phyloP scores from a whole-genome alignment of 768 basidiomycete genomes.

The Amanita phalloides region DNA sequence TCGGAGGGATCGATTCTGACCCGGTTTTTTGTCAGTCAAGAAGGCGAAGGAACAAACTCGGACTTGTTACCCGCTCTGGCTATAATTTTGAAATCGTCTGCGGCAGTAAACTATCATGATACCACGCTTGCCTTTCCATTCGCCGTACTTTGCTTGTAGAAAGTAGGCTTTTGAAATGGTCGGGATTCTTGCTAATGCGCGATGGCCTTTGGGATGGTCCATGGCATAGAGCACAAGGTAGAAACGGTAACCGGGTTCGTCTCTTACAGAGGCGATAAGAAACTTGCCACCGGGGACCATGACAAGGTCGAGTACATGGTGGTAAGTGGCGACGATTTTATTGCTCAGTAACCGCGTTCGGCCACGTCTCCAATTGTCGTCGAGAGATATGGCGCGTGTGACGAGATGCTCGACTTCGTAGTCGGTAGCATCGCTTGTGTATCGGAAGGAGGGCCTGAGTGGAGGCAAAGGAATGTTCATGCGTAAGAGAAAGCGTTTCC shows the following conservation, averaged over 20 bases:
- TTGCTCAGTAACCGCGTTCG: constrained; percentile 23
- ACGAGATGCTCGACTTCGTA: constrained; percentile 49
- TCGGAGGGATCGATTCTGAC: constrained; percentile 26
- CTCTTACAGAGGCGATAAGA: constrained; percentile 48
- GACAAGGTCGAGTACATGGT: constrained; percentile 38
- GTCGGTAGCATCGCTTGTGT: constrained; percentile 24
- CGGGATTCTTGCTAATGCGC: constrained; percentile 35
- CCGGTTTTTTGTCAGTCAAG: background rate
- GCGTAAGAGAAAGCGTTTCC: constrained; percentile 51
- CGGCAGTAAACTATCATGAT: constrained; percentile 47
- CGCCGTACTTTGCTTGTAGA: constrained; percentile 52
- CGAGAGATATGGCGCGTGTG: constrained; percentile 45
- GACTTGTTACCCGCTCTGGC: constrained; percentile 1
- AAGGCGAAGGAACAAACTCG: background rate
- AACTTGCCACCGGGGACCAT: constrained; percentile 61
- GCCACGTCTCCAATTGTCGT: constrained; percentile 44
- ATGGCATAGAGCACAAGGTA: constrained; percentile 43
- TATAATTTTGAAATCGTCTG: constrained; percentile 20
- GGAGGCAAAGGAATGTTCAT: constrained; percentile 50
- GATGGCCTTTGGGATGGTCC: constrained; percentile 39
- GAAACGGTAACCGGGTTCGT: constrained; percentile 31
- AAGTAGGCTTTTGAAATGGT: constrained; percentile 43
- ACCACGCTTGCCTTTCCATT: constrained; percentile 28
- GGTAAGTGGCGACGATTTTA: constrained; percentile 18
- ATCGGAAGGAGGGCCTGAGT: constrained; percentile 46